A percentile compares a stretch with the other conserved stretches of the same genome.
Evolutionary conservation across 345 rosid genomes (phyloP).

Genomic region (Physaria fendleri): DNA sequence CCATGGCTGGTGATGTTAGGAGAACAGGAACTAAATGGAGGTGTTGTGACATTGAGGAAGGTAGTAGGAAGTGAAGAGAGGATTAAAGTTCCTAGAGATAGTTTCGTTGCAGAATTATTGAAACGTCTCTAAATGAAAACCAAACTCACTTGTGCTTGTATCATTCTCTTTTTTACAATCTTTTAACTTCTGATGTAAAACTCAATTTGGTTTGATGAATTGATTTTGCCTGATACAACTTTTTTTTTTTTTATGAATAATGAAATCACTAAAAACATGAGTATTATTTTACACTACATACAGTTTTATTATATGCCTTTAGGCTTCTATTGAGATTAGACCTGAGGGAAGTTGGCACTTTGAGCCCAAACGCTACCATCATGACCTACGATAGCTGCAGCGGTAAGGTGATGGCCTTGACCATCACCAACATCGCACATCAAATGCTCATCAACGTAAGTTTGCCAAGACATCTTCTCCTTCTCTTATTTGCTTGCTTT

Average conservation of each 20-base stretch:
- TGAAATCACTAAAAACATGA: too few species aligned
- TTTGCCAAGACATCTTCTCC: conserved; percentile 71
- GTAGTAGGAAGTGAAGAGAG: conserved; percentile 47
- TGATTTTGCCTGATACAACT: too few species aligned
- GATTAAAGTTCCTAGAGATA: too few species aligned
- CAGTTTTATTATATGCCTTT: too few species aligned
- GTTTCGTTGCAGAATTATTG: too few species aligned
- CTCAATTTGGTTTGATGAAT: too few species aligned
- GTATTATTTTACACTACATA: too few species aligned
- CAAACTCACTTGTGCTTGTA: too few species aligned
- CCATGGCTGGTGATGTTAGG: conserved; percentile 66
- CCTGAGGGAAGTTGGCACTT: conserved; percentile 70
- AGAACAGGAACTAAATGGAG: conserved; percentile 50
- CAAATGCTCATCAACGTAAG: conserved; percentile 82
- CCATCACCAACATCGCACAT: conserved; percentile 76
- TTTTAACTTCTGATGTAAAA: too few species aligned
- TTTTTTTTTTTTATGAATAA: too few species aligned
- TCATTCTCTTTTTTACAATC: too few species aligned
- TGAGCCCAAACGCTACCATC: conserved; percentile 94
- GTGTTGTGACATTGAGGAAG: conserved; percentile 56
- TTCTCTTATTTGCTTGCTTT: not conserved
- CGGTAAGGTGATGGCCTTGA: conserved; percentile 49
- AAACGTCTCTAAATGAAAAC: too few species aligned
- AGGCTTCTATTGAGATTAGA: not conserved
- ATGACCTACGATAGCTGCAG: conserved; percentile 70